phyloP scores from a whole-genome alignment of 176 grass and related monocot species.

The Secale cereale region DNA sequence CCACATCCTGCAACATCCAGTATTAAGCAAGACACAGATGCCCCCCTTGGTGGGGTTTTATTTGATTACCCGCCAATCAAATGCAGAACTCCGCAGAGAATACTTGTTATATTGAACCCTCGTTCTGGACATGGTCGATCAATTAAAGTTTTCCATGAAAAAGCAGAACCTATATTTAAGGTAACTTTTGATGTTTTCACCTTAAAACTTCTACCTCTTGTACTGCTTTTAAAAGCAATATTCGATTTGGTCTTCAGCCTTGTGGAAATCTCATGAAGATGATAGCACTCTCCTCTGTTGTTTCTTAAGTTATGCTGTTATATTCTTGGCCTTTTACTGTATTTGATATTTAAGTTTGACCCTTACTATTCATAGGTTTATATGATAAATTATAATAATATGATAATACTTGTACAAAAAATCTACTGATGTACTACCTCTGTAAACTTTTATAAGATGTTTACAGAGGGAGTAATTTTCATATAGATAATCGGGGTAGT shows the following conservation, averaged over 20 bases:
- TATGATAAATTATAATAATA: background rate
- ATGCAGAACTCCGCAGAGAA: constrained; percentile 64
- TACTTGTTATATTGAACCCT: constrained; percentile 98
- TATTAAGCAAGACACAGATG: constrained; percentile 57
- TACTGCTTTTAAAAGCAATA: background rate
- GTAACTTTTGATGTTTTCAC: constrained; percentile 38
- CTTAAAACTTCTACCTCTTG: background rate
- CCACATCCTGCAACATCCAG: constrained; percentile 48
- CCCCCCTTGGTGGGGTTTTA: constrained; percentile 45
- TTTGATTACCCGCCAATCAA: constrained; percentile 81
- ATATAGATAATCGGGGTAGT: background rate
- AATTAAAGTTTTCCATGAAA: constrained; percentile 88
- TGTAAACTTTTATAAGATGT: too few relatives aligned
- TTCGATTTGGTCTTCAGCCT: background rate
- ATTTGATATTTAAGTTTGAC: background rate
- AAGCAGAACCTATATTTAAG: constrained; percentile 98
- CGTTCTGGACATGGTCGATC: constrained; percentile 92
- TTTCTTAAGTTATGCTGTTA: background rate
- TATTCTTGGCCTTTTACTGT: background rate
- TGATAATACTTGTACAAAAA: background rate
- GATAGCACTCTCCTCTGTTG: background rate
- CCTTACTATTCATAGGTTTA: background rate
- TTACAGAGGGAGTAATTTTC: background rate
- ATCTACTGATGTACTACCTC: background rate
- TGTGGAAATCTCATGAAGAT: background rate